phyloP scores from a whole-genome alignment of 805 yeast species.

The Hanseniaspora thailandica region DNA sequence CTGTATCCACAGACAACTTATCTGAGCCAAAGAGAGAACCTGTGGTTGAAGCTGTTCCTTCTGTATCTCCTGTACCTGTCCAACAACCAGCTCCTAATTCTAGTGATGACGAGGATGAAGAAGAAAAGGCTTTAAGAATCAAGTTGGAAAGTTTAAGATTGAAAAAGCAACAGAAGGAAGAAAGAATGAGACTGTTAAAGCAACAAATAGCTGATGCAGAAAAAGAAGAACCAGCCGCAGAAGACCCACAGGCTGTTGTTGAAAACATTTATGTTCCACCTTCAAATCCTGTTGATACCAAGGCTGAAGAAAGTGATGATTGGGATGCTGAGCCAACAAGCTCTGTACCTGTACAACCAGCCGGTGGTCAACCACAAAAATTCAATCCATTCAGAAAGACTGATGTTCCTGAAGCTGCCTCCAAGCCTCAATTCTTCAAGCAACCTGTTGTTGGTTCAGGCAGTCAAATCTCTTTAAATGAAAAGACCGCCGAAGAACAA shows the following conservation, averaged over 20 bases:
- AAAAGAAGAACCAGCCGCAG: slow-evolving; percentile 30
- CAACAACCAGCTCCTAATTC: neutral
- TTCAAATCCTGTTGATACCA: neutral
- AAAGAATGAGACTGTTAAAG: slow-evolving; percentile 44
- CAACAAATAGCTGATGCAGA: slow-evolving; percentile 48
- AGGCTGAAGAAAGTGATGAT: slow-evolving; percentile 14
- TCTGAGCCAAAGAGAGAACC: slow-evolving; percentile 11
- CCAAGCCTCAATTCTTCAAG: slow-evolving; percentile 45
- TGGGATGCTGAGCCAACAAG: neutral
- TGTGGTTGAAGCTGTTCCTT: slow-evolving; percentile 17
- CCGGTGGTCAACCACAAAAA: slow-evolving; percentile 26
- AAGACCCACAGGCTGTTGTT: slow-evolving; percentile 15
- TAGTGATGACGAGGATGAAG: slow-evolving; percentile 37
- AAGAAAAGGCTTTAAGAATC: slow-evolving; percentile 34
- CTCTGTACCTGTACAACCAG: slow-evolving; percentile 15
- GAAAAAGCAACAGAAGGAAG: slow-evolving; percentile 48
- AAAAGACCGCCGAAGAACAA: slow-evolving; percentile 53
- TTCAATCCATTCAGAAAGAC: slow-evolving; percentile 42
- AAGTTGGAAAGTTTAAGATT: slow-evolving; percentile 33
- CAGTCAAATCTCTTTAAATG: slow-evolving; percentile 33
- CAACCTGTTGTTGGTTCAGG: slow-evolving; percentile 25
- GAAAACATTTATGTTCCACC: neutral
- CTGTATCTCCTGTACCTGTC: neutral
- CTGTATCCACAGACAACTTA: slow-evolving; percentile 16
- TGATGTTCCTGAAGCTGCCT: slow-evolving; percentile 8